Evolutionary conservation across 2,329 filamentous ascomycete species (phyloP).

Genomic region (Epichloe uncinata): DNA sequence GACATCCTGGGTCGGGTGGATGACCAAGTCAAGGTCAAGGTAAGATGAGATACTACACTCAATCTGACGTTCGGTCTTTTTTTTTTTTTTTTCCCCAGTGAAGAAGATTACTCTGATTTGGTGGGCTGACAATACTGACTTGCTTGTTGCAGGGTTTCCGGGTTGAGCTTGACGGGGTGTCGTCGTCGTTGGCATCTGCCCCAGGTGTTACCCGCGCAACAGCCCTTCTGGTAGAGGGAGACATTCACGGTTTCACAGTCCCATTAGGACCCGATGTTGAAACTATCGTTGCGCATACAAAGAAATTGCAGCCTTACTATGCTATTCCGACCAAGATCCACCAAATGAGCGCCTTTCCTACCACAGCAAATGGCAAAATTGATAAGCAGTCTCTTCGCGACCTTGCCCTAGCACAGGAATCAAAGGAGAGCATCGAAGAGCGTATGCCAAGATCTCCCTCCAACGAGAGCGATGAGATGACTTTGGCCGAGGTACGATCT

Average conservation of each 20-base stretch:
- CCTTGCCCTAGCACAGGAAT: slow-evolving; percentile 14
- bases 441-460: not conserved
- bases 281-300: slow-evolving; percentile 26
- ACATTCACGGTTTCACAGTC: slow-evolving; percentile 38
- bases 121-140: not conserved
- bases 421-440: slow-evolving; percentile 1
- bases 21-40: slow-evolving; percentile 49
- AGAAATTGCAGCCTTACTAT: slow-evolving; percentile 38
- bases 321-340: slow-evolving; percentile 35
- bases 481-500: slow-evolving; percentile 16
- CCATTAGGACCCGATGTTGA: slow-evolving; percentile 20
- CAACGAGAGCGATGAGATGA: slow-evolving; percentile 8
- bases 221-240: slow-evolving; percentile 31
- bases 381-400: slow-evolving; percentile 33
- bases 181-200: slow-evolving; percentile 32
- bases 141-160: slow-evolving; percentile 34
- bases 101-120: not conserved
- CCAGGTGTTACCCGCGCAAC: slow-evolving; percentile 33
- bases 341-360: slow-evolving; percentile 29
- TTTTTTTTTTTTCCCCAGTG: not conserved
- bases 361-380: slow-evolving; percentile 43
- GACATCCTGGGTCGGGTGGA: slow-evolving; percentile 44
- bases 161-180: slow-evolving; percentile 45
- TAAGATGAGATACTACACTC: slow-evolving; percentile 11
- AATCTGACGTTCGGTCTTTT: not conserved